These are phyloP conservation scores for Cytospora piceae DNA, from an alignment of 2,329 filamentous ascomycete species.

Conservation along the genomic window DNA sequence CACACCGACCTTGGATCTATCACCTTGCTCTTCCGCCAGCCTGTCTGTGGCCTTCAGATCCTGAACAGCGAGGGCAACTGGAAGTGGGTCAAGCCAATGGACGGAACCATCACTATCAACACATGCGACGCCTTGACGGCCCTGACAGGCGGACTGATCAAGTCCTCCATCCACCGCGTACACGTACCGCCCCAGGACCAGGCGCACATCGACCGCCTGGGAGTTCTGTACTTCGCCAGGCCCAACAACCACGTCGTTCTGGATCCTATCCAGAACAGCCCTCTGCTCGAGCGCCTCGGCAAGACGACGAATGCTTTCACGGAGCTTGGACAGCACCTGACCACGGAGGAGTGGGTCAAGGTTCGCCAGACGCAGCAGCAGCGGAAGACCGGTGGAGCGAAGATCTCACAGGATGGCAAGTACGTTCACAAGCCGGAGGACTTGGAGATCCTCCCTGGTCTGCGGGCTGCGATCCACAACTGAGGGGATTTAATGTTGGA, in stretches of 20 bases:
- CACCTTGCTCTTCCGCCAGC: slow-evolving; percentile 62
- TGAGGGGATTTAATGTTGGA: slow-evolving; percentile 6
- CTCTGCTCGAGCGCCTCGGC: slow-evolving; percentile 42
- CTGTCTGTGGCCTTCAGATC: slow-evolving; percentile 61
- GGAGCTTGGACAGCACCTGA: slow-evolving; percentile 45
- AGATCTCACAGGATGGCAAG: slow-evolving; percentile 43
- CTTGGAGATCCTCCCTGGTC: slow-evolving; percentile 46
- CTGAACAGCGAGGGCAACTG: slow-evolving; percentile 50
- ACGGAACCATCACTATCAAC: slow-evolving; percentile 56
- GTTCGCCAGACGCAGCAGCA: slow-evolving; percentile 48
- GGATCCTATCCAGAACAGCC: slow-evolving; percentile 43
- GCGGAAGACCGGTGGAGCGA: slow-evolving; percentile 40
- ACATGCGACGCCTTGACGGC: slow-evolving; percentile 53
- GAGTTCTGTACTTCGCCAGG: slow-evolving; percentile 48
- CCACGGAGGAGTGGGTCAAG: slow-evolving; percentile 46
- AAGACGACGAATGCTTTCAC: slow-evolving; percentile 44
- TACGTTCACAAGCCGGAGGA: slow-evolving; percentile 42
- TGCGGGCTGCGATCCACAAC: slow-evolving; percentile 46
- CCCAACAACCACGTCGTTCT: slow-evolving; percentile 48
- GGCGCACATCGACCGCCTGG: slow-evolving; percentile 44
- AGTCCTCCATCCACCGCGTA: slow-evolving; percentile 47
- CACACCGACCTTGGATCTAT: slow-evolving; percentile 62
- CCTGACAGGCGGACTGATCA: slow-evolving; percentile 52
- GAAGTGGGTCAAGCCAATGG: slow-evolving; percentile 54
- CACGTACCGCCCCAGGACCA: slow-evolving; percentile 34